Evolutionary conservation across 495 filamentous ascomycete species (phyloP), one percentile per base, ranked within the genome.

Genomic region (Lichenothelia convexa): DNA sequence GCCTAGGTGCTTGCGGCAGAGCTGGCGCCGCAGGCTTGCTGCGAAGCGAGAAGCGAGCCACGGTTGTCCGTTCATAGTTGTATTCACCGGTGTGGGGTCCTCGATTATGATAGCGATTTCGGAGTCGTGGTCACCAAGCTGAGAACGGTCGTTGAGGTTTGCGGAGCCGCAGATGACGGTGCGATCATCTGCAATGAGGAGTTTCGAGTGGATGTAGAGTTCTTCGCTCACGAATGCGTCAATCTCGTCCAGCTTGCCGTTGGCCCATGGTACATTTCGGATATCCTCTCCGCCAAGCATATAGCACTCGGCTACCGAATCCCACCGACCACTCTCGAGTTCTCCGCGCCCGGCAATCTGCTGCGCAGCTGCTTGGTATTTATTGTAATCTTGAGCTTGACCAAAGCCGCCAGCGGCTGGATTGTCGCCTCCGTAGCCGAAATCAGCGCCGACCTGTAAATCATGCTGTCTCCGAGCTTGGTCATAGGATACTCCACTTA

Each of bases 121-220:
- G 4, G 75, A 80, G 56, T 92, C 83, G 57, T 89, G 82, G 39
- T 58, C 53, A 24, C 87, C 87, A 12, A 93, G 67, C 55, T 95
- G 87, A 16, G 80, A 87, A 43, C 87, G 79, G 57, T 95, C 87
- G 58, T 95, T 95, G 29, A 95, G 57, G 55, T 95, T 95, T 22
- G 87, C 87, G 0, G 80, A 87, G 33, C 87, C 24, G 2, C 24
- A 29, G 9, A 29, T 29, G 24, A 29, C 24, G 9, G 24, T 29
- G 9, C 15, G 24, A 29, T 29, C 24, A 29, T 29, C 24, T 1
- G 24, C 24, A 29, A 29, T 29, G 4, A 30, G 12, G 48, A 71
- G 67, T 64, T 95, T 95, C 46, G 75, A 75, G 60, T 95, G 87
- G 40, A 93, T 75, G 54, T 95, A 95, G 17, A 95, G 74, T 56